Base-by-base conservation (phyloP, 2,329 filamentous ascomycete genomes). In the Aspergillus cejpii region DNA sequence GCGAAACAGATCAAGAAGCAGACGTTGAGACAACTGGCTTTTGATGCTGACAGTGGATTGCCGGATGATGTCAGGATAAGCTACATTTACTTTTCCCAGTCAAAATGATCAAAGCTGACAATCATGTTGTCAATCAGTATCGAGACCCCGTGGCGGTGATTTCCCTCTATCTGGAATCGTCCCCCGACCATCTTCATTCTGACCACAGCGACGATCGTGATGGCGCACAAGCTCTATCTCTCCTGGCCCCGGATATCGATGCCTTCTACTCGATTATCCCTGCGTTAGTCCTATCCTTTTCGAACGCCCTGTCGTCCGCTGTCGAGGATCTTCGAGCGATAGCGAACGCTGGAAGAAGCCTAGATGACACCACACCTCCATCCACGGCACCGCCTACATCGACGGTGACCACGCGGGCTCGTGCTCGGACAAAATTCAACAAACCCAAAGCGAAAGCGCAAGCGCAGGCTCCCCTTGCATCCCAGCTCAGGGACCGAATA, bases 81-180 rank as follows among this genome's bases (percentile, higher is more conserved):
- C 8, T 12, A 10, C 17, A 10, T 6, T 28, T 20, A 24, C 8
- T 24, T 24, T 8, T 24, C 8, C 8, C 8, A 8, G 19, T 15
- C 21, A 15, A 24, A 14, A 10, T 12, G 20, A 19, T 23, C 12
- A 46, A 41, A 45, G 28, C 21, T 44, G 12, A 33, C 41, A 39
- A 23, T 29, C 19, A 23, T 26, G 8, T 24, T 24, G 34, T 12
- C 2, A 14, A 49, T 48, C 40, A 70, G 67, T 58, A 57, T 44
- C 65, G 61, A 23, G 62, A 67, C 38, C 58, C 57, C 8, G 50
- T 66, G 15, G 57, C 60, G 24, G 54, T 68, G n/a, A 61, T 67
- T 39, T 54, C 60, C 1, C 50, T 69, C n/a, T 70, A 66, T 36
- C 56, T 69, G 5, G 60, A 67, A 14, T 60, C 62, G 2, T 50